Evolutionary conservation across 2,329 filamentous ascomycete species (phyloP), one percentile per base, ranked within the genome.

Genomic region (Hypoxylon sp.): DNA sequence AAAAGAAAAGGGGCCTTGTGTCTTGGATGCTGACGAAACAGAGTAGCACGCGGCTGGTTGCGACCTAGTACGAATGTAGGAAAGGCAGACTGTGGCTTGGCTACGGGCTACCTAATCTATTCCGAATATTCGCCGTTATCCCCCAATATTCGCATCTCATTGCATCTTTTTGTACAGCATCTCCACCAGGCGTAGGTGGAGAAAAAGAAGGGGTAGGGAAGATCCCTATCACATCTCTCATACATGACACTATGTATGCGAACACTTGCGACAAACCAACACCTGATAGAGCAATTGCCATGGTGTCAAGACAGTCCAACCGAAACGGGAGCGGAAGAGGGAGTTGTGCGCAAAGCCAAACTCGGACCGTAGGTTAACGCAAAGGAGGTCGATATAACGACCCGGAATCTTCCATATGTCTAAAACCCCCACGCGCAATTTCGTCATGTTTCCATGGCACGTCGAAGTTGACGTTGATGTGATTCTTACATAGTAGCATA

Each of bases 111-210:
- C 10, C n/a, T 52, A 52, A 68, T 65, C 52, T 69, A 69, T 67
- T 56, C 69, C 69, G 66, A 71, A 67, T 69, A 71, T 67, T 67
- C 63, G 42, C 66, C 69, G 66, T 64, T 67, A 57, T 69, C 42
- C 63, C 68, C 58, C 58, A 60, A 54, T 57, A 24, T 65, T 60
- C 47, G 21, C 50, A 62, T 48, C 42, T 57, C 29, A 44, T 58
- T 60, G 51, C 47, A 57, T 62, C 54, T 64, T 32, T 32, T 60
- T 60, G 53, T 57, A 62, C 59, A 61, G 53, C 55, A 47, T 27
- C 17, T 44, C 39, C 39, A 53, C 56, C 57, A 66, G 60, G 66
- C 57, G 54, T 27, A 44, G 46, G 62, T 68, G 59, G 66, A 51
- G 68, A 50, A 50, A 39, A 42, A 35, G 42, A 54, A 65, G 62